Base-by-base conservation (phyloP, 345 rosid species). In the Carallia brachiata region DNA sequence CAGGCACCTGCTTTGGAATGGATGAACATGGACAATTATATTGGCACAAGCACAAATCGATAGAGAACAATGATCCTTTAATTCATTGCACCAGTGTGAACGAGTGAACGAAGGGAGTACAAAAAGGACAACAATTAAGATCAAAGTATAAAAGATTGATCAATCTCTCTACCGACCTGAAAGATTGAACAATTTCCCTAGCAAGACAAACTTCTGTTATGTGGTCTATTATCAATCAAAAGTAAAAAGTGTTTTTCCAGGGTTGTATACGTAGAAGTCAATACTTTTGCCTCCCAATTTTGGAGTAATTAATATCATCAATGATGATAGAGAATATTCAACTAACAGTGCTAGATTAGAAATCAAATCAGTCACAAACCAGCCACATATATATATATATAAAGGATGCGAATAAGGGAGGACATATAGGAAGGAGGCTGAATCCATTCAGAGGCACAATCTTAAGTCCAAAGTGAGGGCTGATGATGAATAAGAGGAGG, bases 401-500 rank as follows among this genome's bases (percentile, higher is more conserved):
- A 23, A 23, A 23, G 23, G 23, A 23, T 23, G 23, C 23, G 23
- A 23, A 23, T 23, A 23, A 23, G 23, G 23, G 23, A 23, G 23
- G 23, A 23, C 23, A 23, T 23, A 23, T 23, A 23, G 23, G 23
- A 23, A 56, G 60, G 6, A 47, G 4, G n/a, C 39, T 48, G 23
- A 55, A n/a, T 31, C 19, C 40, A 55, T 67, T 81, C 74, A 89
- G 65, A 88, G 87, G 30, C 93, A 73, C 84, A 93, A 80, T 85
- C 86, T 90, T 74, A 93, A 82, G 81, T 92, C 95, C 80, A 92
- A 67, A 58, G 81, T 63, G 58, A 86, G 79, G 36, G 48, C 70
- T 13, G 88, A 78, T 30, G 15, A 47, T 17, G 86, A 76, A 69
- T 78, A 67, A 17, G 73, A 80, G 36, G 84, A 75, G 34, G 84